Conservation (phyloP, 2,329 filamentous ascomycete genomes). For the Talaromyces funiculosus region DNA sequence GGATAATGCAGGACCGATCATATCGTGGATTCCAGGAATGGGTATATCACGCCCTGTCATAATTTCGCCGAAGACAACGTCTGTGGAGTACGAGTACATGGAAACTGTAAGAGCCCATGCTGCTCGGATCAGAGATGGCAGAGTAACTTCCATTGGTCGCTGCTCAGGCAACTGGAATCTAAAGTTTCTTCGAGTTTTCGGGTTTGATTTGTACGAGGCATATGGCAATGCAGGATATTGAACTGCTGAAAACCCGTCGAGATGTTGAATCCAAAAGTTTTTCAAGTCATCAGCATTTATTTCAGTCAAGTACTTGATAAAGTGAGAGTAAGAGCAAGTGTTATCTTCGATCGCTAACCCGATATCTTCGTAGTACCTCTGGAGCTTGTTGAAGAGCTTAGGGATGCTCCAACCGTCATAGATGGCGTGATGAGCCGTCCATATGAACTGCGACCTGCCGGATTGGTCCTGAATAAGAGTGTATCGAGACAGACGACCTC, state of each 20-base stretch:
- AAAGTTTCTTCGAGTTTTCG: constrained; percentile 10
- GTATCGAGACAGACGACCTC: constrained; percentile 14
- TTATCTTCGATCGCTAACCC: neutral
- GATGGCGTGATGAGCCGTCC: constrained; percentile 40
- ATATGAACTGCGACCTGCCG: constrained; percentile 26
- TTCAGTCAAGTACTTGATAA: constrained; percentile 12
- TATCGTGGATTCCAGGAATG: constrained; percentile 32
- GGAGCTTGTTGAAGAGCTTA: constrained; percentile 17
- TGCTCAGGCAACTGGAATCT: constrained; percentile 5
- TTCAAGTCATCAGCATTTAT: constrained; percentile 20
- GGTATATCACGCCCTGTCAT: constrained; percentile 36
- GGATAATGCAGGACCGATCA: constrained; percentile 37
- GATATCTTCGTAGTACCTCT: constrained; percentile 11
- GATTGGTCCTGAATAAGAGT: constrained; percentile 5
- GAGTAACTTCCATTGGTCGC: constrained; percentile 16
- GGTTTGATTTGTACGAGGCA: constrained; percentile 12
- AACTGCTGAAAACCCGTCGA: constrained; percentile 13
- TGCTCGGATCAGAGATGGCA: constrained; percentile 32
- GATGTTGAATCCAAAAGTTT: constrained; percentile 18
- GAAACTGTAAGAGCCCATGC: constrained; percentile 39
- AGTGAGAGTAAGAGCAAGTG: constrained; percentile 6
- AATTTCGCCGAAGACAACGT: constrained; percentile 40
- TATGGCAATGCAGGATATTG: constrained; percentile 14
- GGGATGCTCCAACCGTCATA: constrained; percentile 36
- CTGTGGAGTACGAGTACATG: constrained; percentile 33